A percentile compares a stretch with the other conserved stretches of the same genome.
Evolutionary conservation across 2,329 filamentous ascomycete species (phyloP).

Genomic region (Coniella vitis): DNA sequence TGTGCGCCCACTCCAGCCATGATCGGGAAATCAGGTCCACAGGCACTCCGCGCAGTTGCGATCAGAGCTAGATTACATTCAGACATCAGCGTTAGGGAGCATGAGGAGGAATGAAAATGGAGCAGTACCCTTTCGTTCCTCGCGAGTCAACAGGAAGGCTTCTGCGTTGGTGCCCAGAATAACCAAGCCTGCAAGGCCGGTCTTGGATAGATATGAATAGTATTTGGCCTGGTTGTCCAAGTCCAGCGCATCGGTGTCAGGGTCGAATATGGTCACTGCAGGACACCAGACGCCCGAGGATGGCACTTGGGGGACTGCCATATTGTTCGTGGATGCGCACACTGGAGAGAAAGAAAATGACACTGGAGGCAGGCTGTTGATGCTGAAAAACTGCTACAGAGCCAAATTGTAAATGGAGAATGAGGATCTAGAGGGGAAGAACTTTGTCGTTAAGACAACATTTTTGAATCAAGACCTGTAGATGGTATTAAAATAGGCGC

Average conservation of each 20-base stretch:
- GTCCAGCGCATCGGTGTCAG: conserved; percentile 23
- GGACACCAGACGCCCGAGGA: conserved; percentile 27
- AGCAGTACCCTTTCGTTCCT: conserved; percentile 20
- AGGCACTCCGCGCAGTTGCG: conserved; percentile 44
- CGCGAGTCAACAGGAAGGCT: conserved; percentile 27
- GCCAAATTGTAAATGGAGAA: too few species aligned
- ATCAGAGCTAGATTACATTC: conserved; percentile 35
- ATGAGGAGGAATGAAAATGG: too few species aligned
- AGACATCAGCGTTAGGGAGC: not conserved
- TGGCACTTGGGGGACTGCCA: conserved; percentile 19
- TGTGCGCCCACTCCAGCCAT: conserved; percentile 60
- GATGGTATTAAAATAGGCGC: too few species aligned
- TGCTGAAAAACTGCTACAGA: too few species aligned
- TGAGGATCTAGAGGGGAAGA: too few species aligned
- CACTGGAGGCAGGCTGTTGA: not conserved
- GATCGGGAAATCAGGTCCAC: conserved; percentile 47
- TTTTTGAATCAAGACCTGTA: too few species aligned
- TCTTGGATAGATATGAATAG: conserved; percentile 24
- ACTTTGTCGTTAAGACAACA: too few species aligned
- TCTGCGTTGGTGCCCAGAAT: conserved; percentile 30
- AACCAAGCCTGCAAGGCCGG: conserved; percentile 25
- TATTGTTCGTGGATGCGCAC: not conserved
- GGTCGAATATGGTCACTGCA: conserved; percentile 28
- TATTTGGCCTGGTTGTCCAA: conserved; percentile 24
- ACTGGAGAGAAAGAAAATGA: not conserved